A percentile compares a stretch with the other conserved stretches of the same genome.
Evolutionary conservation across 1,284 basidiomycete genomes (phyloP).

Genomic region (Rhodofomes roseus): DNA sequence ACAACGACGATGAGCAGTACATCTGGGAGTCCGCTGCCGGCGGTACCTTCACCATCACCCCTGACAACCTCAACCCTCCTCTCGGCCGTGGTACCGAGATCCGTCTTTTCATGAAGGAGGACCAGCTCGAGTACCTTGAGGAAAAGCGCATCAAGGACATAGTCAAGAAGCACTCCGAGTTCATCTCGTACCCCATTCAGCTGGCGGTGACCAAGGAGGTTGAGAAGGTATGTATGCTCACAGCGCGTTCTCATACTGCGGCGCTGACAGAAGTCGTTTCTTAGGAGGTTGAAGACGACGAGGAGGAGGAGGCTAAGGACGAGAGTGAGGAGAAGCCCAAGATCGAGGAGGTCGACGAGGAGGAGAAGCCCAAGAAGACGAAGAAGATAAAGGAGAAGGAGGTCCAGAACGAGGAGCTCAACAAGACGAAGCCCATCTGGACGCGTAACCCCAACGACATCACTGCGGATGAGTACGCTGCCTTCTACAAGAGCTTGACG

Average conservation of each 20-base stretch:
- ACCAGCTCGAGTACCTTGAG: conserved; percentile 98
- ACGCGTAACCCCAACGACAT: conserved; percentile 97
- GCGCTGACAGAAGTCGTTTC: conserved; percentile 1
- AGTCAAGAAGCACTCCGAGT: conserved; percentile 99
- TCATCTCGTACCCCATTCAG: conserved; percentile 99
- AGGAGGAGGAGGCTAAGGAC: conserved; percentile 53
- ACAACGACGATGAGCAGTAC: conserved; percentile 99
- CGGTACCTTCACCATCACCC: conserved; percentile 99
- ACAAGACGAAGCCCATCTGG: conserved; percentile 99
- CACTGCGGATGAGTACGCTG: conserved; percentile 86
- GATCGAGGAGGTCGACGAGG: conserved; percentile 78
- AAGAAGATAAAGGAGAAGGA: conserved; percentile 96
- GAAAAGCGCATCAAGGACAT: conserved; percentile 99
- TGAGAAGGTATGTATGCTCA: conserved; percentile 72
- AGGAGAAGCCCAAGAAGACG: conserved; percentile 92
- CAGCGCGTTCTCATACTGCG: neutral
- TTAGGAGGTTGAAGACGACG: conserved; percentile 90
- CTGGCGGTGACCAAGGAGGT: conserved; percentile 99
- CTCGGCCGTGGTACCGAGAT: conserved; percentile 96
- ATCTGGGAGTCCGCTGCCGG: conserved; percentile 99
- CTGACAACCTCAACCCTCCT: conserved; percentile 84
- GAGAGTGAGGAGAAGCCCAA: conserved; percentile 71
- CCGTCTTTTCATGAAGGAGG: conserved; percentile 96
- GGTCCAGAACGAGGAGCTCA: conserved; percentile 94
- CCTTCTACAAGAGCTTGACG: conserved; percentile 99